phyloP scores from a whole-genome alignment of 73 alveolate species.

The Tetrahymena elliotti region DNA sequence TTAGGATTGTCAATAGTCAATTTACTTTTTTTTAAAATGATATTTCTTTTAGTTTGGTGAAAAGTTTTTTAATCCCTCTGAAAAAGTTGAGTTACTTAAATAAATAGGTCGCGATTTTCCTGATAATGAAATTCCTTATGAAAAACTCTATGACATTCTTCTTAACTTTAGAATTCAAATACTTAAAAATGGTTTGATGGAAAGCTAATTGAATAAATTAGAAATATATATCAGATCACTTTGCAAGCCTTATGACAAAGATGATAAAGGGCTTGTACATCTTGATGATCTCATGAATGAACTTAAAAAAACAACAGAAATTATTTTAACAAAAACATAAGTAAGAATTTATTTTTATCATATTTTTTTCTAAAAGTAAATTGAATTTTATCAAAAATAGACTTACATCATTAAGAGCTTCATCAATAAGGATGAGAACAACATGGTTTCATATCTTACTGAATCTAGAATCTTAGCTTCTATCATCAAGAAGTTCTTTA shows the following conservation, averaged over 20 bases:
- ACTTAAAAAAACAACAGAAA: background rate
- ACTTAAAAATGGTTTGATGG: constrained; percentile 27
- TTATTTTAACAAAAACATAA: constrained; percentile 24
- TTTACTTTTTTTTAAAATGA: background rate
- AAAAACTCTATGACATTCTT: background rate
- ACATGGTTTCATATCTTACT: background rate
- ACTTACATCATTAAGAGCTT: constrained; percentile 7
- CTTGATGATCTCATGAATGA: constrained; percentile 22
- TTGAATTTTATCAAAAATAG: background rate
- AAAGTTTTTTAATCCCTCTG: background rate
- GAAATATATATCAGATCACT: constrained; percentile 7
- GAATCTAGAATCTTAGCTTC: constrained; percentile 32
- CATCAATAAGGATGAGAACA: constrained; percentile 21
- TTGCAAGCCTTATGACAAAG: constrained; percentile 1
- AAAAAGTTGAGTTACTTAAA: constrained; percentile 2
- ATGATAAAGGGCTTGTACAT: constrained; percentile 3
- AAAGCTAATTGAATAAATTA: constrained; percentile 11
- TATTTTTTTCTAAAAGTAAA: too few species aligned
- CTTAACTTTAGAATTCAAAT: constrained; percentile 2
- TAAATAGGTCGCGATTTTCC: background rate
- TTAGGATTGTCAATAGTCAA: too few species aligned
- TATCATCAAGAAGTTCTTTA: constrained; percentile 21
- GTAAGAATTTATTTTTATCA: background rate
- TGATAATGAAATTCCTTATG: background rate
- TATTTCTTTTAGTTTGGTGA: background rate